Percentiles rank a stretch among this genome's conserved stretches.
These are phyloP conservation scores for Chytridiales sp. DNA, from an alignment of 371 early-diverging fungal genomes.

Conservation along the genomic window DNA sequence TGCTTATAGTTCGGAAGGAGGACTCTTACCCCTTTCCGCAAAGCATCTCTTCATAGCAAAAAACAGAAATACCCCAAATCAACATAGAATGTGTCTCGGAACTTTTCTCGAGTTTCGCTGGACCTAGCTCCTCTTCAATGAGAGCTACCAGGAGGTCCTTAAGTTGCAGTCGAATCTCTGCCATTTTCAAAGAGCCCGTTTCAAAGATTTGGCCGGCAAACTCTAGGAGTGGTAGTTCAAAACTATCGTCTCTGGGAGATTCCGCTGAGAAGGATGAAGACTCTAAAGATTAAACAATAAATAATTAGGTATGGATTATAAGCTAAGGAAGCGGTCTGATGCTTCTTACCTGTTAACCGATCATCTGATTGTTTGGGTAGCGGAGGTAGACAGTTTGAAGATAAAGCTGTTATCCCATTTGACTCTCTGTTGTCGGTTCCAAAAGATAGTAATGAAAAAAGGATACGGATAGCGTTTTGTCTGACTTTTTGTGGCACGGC, in stretches of 20 bases:
- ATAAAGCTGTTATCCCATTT: background rate
- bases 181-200: constrained; percentile 13
- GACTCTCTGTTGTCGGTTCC: background rate
- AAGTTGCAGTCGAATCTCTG: constrained; percentile 48
- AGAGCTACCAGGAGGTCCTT: constrained; percentile 53
- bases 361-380: no score
- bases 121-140: constrained; percentile 38
- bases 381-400: no score
- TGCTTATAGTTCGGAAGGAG: background rate
- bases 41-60: constrained; percentile 60
- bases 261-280: constrained; percentile 7
- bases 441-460: constrained; percentile 30
- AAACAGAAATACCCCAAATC: constrained; percentile 50
- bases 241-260: background rate
- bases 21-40: constrained; percentile 17
- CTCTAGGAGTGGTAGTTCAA: constrained; percentile 1
- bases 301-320: no score
- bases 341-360: no score
- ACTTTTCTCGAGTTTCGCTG: constrained; percentile 32
- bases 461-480: constrained; percentile 36
- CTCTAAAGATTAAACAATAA: no score
- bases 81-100: constrained; percentile 59
- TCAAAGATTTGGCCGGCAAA: background rate
- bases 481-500: constrained; percentile 29
- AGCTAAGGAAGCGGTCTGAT: background rate